Base-by-base conservation (phyloP, 2,329 filamentous ascomycete genomes). In the Verticillium albo-atrum region DNA sequence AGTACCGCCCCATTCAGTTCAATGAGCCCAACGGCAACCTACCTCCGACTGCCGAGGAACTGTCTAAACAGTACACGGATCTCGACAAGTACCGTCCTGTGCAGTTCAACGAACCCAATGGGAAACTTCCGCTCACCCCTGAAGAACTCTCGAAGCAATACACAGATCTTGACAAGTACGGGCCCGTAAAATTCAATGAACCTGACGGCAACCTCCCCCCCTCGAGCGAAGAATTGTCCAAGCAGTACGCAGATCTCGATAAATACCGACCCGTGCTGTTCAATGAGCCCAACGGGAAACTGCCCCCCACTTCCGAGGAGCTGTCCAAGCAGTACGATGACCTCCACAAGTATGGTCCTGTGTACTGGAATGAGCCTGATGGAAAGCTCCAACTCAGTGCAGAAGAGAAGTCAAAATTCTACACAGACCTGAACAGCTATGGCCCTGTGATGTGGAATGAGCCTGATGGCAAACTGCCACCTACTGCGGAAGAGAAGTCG, bases 361-460 rank as follows among this genome's bases (percentile, higher is more conserved):
- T 74, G 15, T 60, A 58, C 5, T 74, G 70, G 66, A 76, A 78
- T 32, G 72, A 75, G 57, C 73, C 74, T 2, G 70, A 75, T 58
- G 72, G 72, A 3, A 61, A 72, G 17, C 68, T 62, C 23, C 60
- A 65, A 4, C 59, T 65, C 20, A 72, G 70, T 1, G 60, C 65
- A 1, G 74, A 77, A 26, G 75, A 79, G 55, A 61, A 68, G 23
- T 78, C 77, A n/a, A 73, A 75, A 60, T 63, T 69, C 15, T 79
- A 79, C 62, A 62, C 70, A 3, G 72, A 79, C 28, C 68, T 76
- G 53, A 66, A 66, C 27, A 60, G 68, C 15, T 76, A 77, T 55
- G 69, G 68, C 27, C 17, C 37, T 17, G 64, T 68, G 6, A 57
- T 58, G 4, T 74, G 69, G 68, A 74, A 75, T 32, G 74, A 75